Conservation (phyloP, 441 rosid species). For the Populus trichocarpa region DNA sequence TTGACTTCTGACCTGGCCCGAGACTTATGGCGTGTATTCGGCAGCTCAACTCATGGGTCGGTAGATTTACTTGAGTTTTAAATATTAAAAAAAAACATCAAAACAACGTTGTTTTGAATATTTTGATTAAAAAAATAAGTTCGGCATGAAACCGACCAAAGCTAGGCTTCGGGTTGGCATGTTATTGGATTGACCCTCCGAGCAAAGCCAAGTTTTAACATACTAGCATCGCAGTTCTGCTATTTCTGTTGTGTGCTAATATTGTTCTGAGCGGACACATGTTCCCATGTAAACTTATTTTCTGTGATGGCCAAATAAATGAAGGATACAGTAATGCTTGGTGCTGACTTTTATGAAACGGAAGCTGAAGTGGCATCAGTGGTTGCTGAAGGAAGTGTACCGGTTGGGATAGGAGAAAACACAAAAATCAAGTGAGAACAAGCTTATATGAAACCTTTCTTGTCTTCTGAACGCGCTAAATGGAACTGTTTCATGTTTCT, state of each 20-base stretch:
- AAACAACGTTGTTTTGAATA: background rate
- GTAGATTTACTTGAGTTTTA: background rate
- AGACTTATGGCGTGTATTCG: background rate
- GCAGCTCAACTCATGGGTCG: background rate
- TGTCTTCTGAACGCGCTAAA: background rate
- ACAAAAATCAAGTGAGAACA: conserved; percentile 61
- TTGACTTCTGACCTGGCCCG: background rate
- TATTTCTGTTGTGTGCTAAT: background rate
- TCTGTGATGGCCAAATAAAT: background rate
- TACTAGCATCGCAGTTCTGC: background rate
- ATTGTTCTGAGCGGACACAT: background rate
- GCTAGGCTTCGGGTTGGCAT: background rate
- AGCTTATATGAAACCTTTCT: background rate
- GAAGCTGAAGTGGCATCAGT: conserved; percentile 61
- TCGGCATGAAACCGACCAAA: background rate
- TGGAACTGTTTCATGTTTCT: background rate
- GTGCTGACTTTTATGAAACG: conserved; percentile 88
- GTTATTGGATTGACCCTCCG: background rate
- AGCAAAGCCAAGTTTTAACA: background rate
- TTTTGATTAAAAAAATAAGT: too few relatives aligned
- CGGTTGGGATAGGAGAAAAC: background rate
- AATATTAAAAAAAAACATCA: background rate
- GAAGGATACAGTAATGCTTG: conserved; percentile 93
- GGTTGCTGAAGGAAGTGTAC: conserved; percentile 56
- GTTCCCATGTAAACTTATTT: background rate